Evolutionary conservation across 768 basidiomycete genomes (phyloP), one percentile per base, ranked within the genome.

Genomic region (Kwoniella bestiolae): DNA sequence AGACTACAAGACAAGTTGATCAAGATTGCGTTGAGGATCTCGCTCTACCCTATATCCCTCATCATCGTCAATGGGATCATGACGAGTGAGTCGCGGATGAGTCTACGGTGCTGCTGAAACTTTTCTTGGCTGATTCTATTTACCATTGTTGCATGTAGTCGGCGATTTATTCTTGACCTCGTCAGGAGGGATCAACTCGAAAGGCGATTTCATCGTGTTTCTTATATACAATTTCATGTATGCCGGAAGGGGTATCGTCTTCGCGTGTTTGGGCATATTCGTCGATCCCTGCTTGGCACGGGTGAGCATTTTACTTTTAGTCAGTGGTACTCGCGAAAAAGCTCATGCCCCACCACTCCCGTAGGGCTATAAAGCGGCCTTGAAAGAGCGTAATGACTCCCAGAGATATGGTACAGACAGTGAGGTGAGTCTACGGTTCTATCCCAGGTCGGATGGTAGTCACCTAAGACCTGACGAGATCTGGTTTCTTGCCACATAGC

Each of bases 61-160:
- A 68, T 73, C 55, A 21, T 73, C 11, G 69, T 70, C 29, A 73
- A 70, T 50, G 69, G 66, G 5, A 60, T 73, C 25, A 65, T 73
- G 38, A 67, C 65, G 4, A 58, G 71, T 72, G 21, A 61, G 65
- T 50, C 1, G n/a, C 0, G 14, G 26, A 49, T 60, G 8, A n/a
- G 11, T 2, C 29, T 9, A 26, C 21, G 23, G 9, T 18, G 7
- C 28, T 56, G 18, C 23, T 38, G 9, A 25, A 31, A 16, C 29
- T 11, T 9, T 31, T 7, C 32, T 34, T 28, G 16, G 14, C 12
- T 8, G 12, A 45, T 35, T 29, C 11, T 47, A 9, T 9, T 21
- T 47, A 9, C 9, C 46, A 23, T 2, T 16, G 47, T 51, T 41
- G 7, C 4, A 49, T 31, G 34, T 26, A 60, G 63, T 50, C 28